Evolutionary conservation across 805 yeast species (phyloP).

Genomic region (Starmerella geochares): DNA sequence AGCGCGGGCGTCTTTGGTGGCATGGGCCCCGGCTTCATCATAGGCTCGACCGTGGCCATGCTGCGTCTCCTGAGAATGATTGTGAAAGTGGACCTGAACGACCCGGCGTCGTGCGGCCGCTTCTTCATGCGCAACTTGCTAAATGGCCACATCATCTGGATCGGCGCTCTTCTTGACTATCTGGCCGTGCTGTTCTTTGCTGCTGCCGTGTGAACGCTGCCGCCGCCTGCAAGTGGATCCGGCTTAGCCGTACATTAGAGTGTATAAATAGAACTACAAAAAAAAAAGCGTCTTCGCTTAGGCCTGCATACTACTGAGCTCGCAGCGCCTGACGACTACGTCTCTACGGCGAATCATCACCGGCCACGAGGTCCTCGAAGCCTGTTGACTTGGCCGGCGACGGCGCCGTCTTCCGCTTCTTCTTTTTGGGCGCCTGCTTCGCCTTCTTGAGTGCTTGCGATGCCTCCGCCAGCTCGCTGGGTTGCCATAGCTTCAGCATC

Average conservation of each 20-base stretch:
- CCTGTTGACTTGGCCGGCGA: background rate
- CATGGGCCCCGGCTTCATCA: conserved; percentile 75
- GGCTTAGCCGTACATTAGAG: too few species aligned
- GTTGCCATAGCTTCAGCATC: conserved; percentile 63
- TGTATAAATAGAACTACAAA: background rate
- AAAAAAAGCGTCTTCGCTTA: too few species aligned
- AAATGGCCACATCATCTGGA: conserved; percentile 39
- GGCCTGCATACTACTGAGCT: too few species aligned
- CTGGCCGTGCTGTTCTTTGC: conserved; percentile 18
- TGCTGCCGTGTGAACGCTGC: background rate
- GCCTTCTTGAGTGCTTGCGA: conserved; percentile 6
- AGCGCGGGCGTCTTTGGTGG: conserved; percentile 66
- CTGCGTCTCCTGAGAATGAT: conserved; percentile 62
- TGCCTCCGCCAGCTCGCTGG: conserved; percentile 18
- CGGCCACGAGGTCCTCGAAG: conserved; percentile 19
- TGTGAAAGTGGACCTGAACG: conserved; percentile 61
- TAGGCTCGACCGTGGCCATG: conserved; percentile 56
- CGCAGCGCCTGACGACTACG: too few species aligned
- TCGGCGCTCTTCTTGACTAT: conserved; percentile 34
- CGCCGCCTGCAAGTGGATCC: too few species aligned
- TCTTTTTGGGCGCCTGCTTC: conserved; percentile 4
- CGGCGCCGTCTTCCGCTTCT: conserved; percentile 11
- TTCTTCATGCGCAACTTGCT: conserved; percentile 66
- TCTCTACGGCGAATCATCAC: background rate
- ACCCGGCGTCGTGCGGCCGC: conserved; percentile 73